A percentile compares a stretch with the other conserved stretches of the same genome.
Conservation (phyloP, 2,329 filamentous ascomycete genomes). For the Exophiala aquamarina region DNA sequence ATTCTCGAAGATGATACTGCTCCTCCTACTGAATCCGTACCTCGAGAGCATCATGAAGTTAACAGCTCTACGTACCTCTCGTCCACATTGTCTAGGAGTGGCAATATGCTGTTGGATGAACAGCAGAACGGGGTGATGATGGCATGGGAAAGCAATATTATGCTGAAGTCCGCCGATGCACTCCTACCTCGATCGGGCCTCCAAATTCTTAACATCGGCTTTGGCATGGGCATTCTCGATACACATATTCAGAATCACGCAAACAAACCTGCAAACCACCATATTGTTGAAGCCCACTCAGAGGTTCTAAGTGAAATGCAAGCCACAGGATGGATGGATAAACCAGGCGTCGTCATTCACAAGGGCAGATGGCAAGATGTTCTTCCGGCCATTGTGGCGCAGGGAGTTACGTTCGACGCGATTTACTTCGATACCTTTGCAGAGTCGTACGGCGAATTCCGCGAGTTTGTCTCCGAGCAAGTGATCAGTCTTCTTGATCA, state of each 20-base stretch:
- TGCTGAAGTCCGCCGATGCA: conserved; percentile 71
- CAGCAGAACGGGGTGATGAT: conserved; percentile 88
- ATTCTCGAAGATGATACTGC: conserved; percentile 32
- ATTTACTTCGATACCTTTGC: conserved; percentile 99
- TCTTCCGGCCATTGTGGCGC: conserved; percentile 65
- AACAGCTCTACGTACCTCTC: conserved; percentile 56
- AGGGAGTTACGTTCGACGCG: conserved; percentile 73
- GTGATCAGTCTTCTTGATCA: conserved; percentile 75
- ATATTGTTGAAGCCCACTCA: conserved; percentile 84
- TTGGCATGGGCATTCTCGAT: conserved; percentile 90
- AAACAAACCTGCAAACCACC: conserved; percentile 67
- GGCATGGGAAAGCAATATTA: conserved; percentile 86
- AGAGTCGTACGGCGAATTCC: conserved; percentile 84
- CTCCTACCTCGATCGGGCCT: conserved; percentile 63
- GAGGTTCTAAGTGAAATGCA: conserved; percentile 70
- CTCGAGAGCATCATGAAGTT: conserved; percentile 19
- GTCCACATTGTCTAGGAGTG: conserved; percentile 64
- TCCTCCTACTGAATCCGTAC: conserved; percentile 30
- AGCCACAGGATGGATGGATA: conserved; percentile 67
- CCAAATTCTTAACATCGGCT: conserved; percentile 79
- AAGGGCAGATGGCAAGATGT: conserved; percentile 80
- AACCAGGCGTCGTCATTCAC: conserved; percentile 60
- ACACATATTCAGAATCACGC: conserved; percentile 63
- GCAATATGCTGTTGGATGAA: conserved; percentile 69
- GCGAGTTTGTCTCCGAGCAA: conserved; percentile 82